phyloP scores from a whole-genome alignment of 108 stramenopile genomes.

The Mediolabrus comicus region DNA sequence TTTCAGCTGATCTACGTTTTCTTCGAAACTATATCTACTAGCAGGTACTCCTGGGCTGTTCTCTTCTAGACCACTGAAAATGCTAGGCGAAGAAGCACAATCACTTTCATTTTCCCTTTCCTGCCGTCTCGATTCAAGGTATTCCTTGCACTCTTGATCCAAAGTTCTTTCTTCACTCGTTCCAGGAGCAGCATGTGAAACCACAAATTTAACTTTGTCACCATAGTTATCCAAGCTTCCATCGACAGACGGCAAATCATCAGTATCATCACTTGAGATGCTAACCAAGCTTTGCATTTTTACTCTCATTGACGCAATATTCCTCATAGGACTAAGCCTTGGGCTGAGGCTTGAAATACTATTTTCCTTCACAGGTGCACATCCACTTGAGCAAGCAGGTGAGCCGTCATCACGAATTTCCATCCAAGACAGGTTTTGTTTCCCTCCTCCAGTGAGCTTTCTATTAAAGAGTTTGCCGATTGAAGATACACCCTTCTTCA shows the following conservation, averaged over 20 bases:
- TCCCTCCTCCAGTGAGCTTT: background rate
- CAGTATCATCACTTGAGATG: background rate
- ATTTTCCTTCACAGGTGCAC: background rate
- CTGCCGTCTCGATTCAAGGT: background rate
- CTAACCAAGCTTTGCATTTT: background rate
- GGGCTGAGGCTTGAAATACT: background rate
- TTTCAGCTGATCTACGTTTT: conserved; percentile 18
- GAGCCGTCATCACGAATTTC: background rate
- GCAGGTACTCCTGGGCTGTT: background rate
- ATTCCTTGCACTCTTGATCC: background rate
- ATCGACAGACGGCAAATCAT: background rate
- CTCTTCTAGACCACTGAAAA: background rate
- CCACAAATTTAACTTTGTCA: background rate
- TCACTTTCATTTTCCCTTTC: background rate
- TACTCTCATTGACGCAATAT: background rate
- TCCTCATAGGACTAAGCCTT: background rate
- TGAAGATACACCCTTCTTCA: background rate
- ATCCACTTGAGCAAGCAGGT: background rate
- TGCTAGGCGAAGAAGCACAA: background rate
- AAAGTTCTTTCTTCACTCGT: background rate
- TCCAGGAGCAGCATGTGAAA: background rate
- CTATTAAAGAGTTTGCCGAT: background rate
- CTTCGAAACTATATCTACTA: conserved; percentile 2
- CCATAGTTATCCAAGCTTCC: background rate
- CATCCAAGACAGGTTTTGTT: background rate